Percentiles rank a stretch among this genome's conserved stretches.
phyloP scores from a whole-genome alignment of 106 monocot species.

The Dendrobium huoshanense region DNA sequence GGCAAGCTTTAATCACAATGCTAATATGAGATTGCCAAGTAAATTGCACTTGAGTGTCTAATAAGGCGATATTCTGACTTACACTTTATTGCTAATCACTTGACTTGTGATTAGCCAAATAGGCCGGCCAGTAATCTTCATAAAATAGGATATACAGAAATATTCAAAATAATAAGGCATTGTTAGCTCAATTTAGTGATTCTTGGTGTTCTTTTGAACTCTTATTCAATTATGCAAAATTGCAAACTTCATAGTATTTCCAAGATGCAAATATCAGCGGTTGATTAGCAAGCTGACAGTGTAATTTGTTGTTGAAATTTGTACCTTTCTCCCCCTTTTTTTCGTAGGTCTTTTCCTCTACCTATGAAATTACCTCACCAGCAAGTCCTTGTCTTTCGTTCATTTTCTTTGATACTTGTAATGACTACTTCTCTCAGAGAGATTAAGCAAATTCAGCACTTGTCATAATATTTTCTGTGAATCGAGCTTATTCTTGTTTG shows the following conservation, averaged over 20 bases:
- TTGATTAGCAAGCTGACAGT: not conserved
- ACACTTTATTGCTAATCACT: not conserved
- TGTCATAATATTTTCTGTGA: not conserved
- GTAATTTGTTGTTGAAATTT: not conserved
- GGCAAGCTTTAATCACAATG: not conserved
- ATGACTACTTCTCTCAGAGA: not conserved
- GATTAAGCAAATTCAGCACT: not conserved
- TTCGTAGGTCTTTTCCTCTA: no score
- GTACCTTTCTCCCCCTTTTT: not conserved
- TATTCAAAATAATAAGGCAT: no score
- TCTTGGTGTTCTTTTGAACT: no score
- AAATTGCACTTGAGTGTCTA: not conserved
- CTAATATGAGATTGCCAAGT: not conserved
- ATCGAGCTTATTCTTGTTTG: not conserved
- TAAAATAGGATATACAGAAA: no score
- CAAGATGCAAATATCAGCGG: not conserved
- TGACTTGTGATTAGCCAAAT: not conserved
- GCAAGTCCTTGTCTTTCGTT: not conserved
- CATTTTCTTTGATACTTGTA: not conserved
- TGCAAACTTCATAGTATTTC: not conserved
- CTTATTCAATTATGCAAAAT: not conserved
- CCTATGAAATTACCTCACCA: not conserved
- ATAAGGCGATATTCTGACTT: not conserved
- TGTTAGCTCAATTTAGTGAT: not conserved
- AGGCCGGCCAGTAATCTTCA: no score